These are phyloP conservation scores for Coffea eugenioides DNA, from an alignment of 257 asterid genomes.

Conservation along the genomic window DNA sequence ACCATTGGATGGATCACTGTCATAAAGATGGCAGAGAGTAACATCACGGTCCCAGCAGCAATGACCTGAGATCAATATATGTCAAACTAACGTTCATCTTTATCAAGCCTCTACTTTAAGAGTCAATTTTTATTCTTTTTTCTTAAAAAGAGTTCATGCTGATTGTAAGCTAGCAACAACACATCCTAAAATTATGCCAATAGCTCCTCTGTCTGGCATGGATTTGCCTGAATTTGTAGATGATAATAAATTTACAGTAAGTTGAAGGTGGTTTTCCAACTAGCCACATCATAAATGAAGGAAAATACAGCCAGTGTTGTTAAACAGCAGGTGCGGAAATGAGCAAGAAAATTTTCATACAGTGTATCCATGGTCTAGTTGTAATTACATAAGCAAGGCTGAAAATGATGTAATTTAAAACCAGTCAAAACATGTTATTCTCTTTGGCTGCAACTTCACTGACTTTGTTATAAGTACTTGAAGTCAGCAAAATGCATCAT, in stretches of 20 bases:
- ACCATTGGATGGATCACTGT: constrained; percentile 57
- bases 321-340: background rate
- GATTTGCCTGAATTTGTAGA: background rate
- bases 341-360: background rate
- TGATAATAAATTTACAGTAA: background rate
- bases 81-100: background rate
- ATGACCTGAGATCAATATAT: constrained; percentile 45
- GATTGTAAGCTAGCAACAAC: background rate
- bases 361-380: background rate
- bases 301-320: background rate
- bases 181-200: background rate
- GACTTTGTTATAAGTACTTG: background rate
- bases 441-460: background rate
- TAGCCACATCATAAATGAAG: background rate
- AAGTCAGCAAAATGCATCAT: background rate
- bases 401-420: background rate
- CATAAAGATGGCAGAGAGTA: constrained; percentile 57
- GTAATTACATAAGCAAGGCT: background rate
- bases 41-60: constrained; percentile 47
- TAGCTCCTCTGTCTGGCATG: background rate
- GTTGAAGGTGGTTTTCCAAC: background rate
- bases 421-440: background rate
- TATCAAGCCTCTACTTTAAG: background rate
- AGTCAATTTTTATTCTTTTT: too few relatives aligned
- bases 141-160: background rate